Conservation (phyloP, 495 filamentous ascomycete species). For the Talaromyces wortmannii region DNA sequence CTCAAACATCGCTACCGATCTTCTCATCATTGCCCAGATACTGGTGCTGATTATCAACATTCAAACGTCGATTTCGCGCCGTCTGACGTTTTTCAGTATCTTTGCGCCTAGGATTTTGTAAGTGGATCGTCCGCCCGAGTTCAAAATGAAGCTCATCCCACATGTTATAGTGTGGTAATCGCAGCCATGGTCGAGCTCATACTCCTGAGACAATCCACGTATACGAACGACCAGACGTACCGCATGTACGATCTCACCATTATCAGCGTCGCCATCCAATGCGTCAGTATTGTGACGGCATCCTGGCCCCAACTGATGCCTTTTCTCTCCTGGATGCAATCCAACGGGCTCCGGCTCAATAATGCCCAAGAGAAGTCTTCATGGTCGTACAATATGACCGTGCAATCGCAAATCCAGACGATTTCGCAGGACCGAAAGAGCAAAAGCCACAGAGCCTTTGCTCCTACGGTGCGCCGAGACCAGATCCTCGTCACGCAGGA, state of each 20-base stretch:
- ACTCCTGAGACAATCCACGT: constrained; percentile 1
- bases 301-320: constrained; percentile 23
- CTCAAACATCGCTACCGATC: constrained; percentile 18
- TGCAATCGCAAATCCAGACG: constrained; percentile 8
- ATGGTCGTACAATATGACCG: constrained; percentile 6
- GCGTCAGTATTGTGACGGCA: constrained; percentile 14
- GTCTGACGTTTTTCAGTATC: constrained; percentile 15
- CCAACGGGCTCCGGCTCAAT: constrained; percentile 14
- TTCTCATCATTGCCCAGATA: constrained; percentile 15
- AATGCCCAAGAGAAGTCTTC: constrained; percentile 11
- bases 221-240: constrained; percentile 12
- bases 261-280: constrained; percentile 12
- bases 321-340: constrained; percentile 18
- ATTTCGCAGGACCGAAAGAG: constrained; percentile 1
- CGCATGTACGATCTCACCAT: constrained; percentile 13
- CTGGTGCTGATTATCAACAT: constrained; percentile 15
- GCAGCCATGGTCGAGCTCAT: constrained; percentile 10
- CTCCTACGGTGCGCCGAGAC: constrained; percentile 1
- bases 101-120: constrained; percentile 18
- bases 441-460: neutral
- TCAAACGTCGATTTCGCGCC: constrained; percentile 12
- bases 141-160: neutral
- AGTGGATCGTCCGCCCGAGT: neutral
- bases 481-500: constrained; percentile 13
- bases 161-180: constrained; percentile 12